A percentile compares a stretch with the other conserved stretches of the same genome.
These are phyloP conservation scores for Neonectria punicea DNA, from an alignment of 2,329 filamentous ascomycete species.

Conservation along the genomic window DNA sequence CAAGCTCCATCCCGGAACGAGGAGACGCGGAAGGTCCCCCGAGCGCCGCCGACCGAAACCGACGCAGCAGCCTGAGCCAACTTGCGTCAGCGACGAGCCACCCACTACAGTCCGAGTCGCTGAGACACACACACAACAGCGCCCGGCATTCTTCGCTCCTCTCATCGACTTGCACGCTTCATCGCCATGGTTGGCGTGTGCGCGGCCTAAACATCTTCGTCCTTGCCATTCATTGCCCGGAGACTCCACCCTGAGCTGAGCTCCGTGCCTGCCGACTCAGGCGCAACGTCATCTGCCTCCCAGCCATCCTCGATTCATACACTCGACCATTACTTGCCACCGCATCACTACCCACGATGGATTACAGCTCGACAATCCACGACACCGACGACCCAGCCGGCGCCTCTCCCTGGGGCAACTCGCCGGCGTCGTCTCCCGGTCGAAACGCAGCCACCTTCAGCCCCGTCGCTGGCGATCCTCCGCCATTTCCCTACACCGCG, in stretches of 20 bases:
- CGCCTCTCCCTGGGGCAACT: constrained; percentile 67
- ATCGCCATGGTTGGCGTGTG: constrained; percentile 22
- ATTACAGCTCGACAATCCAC: constrained; percentile 67
- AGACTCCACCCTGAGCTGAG: constrained; percentile 28
- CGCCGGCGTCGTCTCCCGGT: constrained; percentile 62
- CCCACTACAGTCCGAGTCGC: constrained; percentile 8
- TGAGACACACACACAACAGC: constrained; percentile 14
- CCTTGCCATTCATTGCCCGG: constrained; percentile 21
- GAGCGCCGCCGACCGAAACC: constrained; percentile 24
- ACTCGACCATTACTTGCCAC: constrained; percentile 22
- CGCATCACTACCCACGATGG: constrained; percentile 55
- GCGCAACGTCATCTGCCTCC: constrained; percentile 38
- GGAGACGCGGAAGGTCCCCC: constrained; percentile 13
- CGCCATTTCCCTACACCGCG: constrained; percentile 57
- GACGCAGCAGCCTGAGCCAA: constrained; percentile 36
- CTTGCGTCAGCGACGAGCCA: constrained; percentile 44
- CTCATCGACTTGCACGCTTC: constrained; percentile 14
- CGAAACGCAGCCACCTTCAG: constrained; percentile 58
- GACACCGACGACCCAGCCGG: constrained; percentile 64
- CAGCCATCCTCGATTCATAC: constrained; percentile 32
- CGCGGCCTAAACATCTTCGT: constrained; percentile 18
- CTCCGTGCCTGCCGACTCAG: constrained; percentile 27
- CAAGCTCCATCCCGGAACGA: constrained; percentile 18
- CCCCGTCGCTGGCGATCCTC: constrained; percentile 52
- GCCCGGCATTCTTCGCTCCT: background rate